Base-by-base conservation (phyloP, 1,139 yeast species). In the Blastobotrys indianensis region DNA sequence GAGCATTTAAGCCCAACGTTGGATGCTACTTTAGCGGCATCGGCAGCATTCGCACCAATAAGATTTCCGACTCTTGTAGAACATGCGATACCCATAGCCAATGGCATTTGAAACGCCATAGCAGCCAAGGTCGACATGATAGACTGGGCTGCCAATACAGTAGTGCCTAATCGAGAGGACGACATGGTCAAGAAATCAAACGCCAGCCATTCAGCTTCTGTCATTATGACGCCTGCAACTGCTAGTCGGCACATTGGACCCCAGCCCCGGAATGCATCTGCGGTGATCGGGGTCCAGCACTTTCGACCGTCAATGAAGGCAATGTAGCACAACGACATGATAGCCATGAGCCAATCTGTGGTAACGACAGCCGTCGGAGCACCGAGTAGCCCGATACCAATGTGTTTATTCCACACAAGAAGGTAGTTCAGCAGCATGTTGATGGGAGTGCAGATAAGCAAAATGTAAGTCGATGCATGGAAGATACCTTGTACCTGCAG, bases 401-500 rank as follows among this genome's bases (percentile, higher is more conserved):
- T 63, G 38, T 67, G 65, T 70, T 77, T 64, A 59, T 83, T 74
- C 92, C 95, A 88, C 8, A 88, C 94, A 34, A 88, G 67, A n/a
- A 79, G 59, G 72, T 83, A 86, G 52, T 90, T 85, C 44, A 84
- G 61, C 9, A 79, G 58, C 5, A 85, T 74, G 63, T 90, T 87
- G 25, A 85, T 56, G 0, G 97, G 96, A 0, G 96, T 92, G 57
- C 90, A 79, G 9, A 87, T 65, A 40, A 85, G 70, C 36, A 88
- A 66, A 5, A 87, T 83, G 30, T 85, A 80, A 1, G 95, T 84
- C 3, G 94, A 85, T 0, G 97, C 96, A 57, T 85, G 94, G 69
- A 86, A 88, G 23, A 87, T 85, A 6, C 95, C 95, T 64, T 90
- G 97, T 0, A 95, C 90, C 66, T 88, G 97, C 49, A 90, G 66